Evolutionary conservation across 164 flowering plant genomes (phyloP).

Genomic region (Magnolia officinalis): DNA sequence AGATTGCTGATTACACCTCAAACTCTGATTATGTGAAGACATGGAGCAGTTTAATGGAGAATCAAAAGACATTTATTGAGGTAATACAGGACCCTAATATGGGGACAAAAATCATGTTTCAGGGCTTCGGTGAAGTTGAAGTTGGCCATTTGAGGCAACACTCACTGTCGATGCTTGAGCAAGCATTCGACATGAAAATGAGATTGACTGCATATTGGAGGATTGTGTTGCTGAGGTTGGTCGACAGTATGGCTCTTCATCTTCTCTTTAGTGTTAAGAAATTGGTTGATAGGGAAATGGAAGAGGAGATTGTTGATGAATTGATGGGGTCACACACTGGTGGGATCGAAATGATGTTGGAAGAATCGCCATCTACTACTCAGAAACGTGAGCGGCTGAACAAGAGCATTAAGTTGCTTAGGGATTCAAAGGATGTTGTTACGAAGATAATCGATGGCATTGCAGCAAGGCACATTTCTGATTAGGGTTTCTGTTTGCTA

Average conservation of each 20-base stretch:
- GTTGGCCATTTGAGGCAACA: slow-evolving; percentile 19
- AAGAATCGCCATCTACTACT: slow-evolving; percentile 27
- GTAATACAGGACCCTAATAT: neutral
- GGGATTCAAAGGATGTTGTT: slow-evolving; percentile 16
- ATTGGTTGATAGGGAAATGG: slow-evolving; percentile 16
- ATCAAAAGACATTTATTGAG: slow-evolving; percentile 8
- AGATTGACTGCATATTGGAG: slow-evolving; percentile 30
- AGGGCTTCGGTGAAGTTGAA: slow-evolving; percentile 22
- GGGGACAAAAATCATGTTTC: neutral
- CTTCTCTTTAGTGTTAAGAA: slow-evolving; percentile 13
- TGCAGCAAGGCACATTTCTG: neutral
- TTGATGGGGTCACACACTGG: slow-evolving; percentile 22
- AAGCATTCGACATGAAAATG: slow-evolving; percentile 41
- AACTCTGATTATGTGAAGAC: slow-evolving; percentile 21
- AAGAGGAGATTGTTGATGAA: slow-evolving; percentile 20
- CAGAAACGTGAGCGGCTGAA: slow-evolving; percentile 21
- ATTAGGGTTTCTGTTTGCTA: too few relatives aligned
- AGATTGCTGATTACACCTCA: slow-evolving; percentile 32
- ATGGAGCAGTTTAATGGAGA: slow-evolving; percentile 24
- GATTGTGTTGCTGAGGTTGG: slow-evolving; percentile 28
- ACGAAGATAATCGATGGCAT: slow-evolving; percentile 10
- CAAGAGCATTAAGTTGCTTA: slow-evolving; percentile 24
- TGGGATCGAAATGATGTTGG: slow-evolving; percentile 27
- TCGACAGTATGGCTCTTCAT: slow-evolving; percentile 24
- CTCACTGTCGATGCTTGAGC: slow-evolving; percentile 1